Evolutionary conservation across 352 stramenopile species (phyloP).

Genomic region (Globisporangium paddicum): DNA sequence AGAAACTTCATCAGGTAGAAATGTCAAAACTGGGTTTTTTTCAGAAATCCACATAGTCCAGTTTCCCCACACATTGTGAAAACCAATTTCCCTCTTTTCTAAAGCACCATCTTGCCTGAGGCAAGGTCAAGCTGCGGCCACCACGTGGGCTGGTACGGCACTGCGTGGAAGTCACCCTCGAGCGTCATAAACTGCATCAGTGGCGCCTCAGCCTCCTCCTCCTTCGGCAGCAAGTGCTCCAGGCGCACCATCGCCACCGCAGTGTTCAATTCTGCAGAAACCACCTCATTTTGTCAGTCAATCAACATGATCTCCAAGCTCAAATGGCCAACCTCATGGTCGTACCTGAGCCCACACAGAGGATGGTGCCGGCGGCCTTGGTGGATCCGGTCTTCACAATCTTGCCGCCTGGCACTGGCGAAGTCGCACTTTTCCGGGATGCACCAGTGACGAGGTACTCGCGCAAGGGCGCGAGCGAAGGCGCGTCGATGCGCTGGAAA

Average conservation of each 20-base stretch:
- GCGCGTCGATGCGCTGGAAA: conserved; percentile 55
- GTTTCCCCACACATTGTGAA: too few relatives aligned
- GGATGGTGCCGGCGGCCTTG: conserved; percentile 58
- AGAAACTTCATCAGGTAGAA: background rate
- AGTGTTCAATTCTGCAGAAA: conserved; percentile 30
- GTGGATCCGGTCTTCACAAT: conserved; percentile 48
- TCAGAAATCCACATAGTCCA: too few relatives aligned
- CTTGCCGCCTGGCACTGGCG: conserved; percentile 34
- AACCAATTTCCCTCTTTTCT: background rate
- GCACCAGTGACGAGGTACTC: conserved; percentile 37
- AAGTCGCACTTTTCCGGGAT: conserved; percentile 16
- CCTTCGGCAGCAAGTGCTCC: conserved; percentile 49
- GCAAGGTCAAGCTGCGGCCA: conserved; percentile 64
- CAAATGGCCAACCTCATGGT: background rate
- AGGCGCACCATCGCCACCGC: conserved; percentile 78
- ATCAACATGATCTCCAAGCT: background rate
- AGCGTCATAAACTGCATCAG: conserved; percentile 59
- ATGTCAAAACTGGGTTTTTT: conserved; percentile 1
- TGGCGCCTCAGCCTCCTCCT: conserved; percentile 28
- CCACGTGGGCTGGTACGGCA: conserved; percentile 75
- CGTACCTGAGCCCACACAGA: conserved; percentile 34
- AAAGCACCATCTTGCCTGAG: conserved; percentile 75
- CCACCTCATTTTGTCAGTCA: background rate
- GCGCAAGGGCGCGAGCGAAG: conserved; percentile 31
- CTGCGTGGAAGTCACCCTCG: conserved; percentile 58